Base-by-base conservation (phyloP, 2,329 filamentous ascomycete species). In the Seiridium unicorne region DNA sequence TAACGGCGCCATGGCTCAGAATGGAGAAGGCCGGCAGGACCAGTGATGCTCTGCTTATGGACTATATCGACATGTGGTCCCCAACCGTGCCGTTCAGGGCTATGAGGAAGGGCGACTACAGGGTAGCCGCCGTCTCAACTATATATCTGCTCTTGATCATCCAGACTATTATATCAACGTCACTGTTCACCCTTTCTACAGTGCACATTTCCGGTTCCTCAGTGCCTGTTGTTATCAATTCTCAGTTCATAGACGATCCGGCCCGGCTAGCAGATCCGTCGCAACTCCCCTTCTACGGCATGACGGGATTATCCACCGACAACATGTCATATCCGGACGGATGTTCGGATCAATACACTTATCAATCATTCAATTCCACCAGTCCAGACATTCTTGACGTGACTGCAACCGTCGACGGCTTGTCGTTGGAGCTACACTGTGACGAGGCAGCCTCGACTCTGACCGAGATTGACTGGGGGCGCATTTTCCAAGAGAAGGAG, bases 321-420 rank as follows among this genome's bases (percentile, higher is more conserved):
- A 65, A 63, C 2, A 44, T 68, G 10, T 51, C 62, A 3, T 69
- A 66, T 13, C 76, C 76, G 1, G 69, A 73, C 3, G 76, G 76
- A 3, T 63, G 71, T 1, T 70, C 74, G 7, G 51, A 64, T 11
- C 62, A 66, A n/a, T 72, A 70, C 54, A 74, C 75, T 4, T 77
- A 74, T 40, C 72, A 75, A 40, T 66, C 69, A 2, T 77, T 78
- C 42, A 51, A 62, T 5, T 62, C 68, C 9, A 60, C 70, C 18
- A 53, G 69, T 11, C 57, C 66, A 0, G 55, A 57, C 1, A 62
- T 63, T 18, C 71, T 64, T 13, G 64, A 68, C 11, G 56, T 76
- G 7, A 65, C 64, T 13, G 71, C 73, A 4, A 68, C 64, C 0
- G 74, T 78, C 1, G 69, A 76, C 35, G 75, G 75, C 4, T 74